A percentile compares a stretch with the other conserved stretches of the same genome.
Conservation (phyloP, 208 protist genomes). For the Trypanosoma melophagium region DNA sequence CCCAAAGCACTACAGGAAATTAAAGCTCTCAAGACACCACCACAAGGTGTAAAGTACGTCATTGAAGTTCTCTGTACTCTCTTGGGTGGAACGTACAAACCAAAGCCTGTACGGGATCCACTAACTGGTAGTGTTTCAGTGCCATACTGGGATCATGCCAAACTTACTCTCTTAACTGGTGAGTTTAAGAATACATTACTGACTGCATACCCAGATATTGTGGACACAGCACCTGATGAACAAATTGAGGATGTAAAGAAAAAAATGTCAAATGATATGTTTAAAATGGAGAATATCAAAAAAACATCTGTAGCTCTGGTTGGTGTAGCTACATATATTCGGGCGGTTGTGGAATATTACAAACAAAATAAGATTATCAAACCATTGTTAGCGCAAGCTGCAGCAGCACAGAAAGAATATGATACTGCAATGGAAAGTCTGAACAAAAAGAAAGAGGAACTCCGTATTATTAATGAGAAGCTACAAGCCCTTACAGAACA, state of each 20-base stretch:
- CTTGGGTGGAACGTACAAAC: slow-evolving; percentile 84
- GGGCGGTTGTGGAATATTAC: slow-evolving; percentile 97
- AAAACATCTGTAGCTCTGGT: slow-evolving; percentile 90
- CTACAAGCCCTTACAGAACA: slow-evolving; percentile 76
- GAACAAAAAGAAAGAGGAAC: slow-evolving; percentile 91
- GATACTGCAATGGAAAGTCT: slow-evolving; percentile 83
- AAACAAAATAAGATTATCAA: slow-evolving; percentile 96
- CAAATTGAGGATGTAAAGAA: slow-evolving; percentile 95
- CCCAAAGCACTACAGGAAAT: slow-evolving; percentile 95
- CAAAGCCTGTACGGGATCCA: slow-evolving; percentile 81
- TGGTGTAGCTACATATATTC: slow-evolving; percentile 96
- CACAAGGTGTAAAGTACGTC: slow-evolving; percentile 94
- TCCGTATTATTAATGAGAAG: slow-evolving; percentile 90
- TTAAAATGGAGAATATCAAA: slow-evolving; percentile 91
- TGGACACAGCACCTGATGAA: slow-evolving; percentile 80
- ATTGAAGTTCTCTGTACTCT: slow-evolving; percentile 92
- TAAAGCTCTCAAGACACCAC: slow-evolving; percentile 94
- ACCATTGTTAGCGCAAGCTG: slow-evolving; percentile 90
- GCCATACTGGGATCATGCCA: slow-evolving; percentile 95
- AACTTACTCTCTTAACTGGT: slow-evolving; percentile 77
- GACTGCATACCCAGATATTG: slow-evolving; percentile 83
- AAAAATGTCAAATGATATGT: slow-evolving; percentile 93
- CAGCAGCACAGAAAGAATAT: slow-evolving; percentile 83
- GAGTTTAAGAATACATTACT: slow-evolving; percentile 90
- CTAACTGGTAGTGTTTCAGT: slow-evolving; percentile 79